Evolutionary conservation across 495 filamentous ascomycete genomes (phyloP), one percentile per base, ranked within the genome.

Genomic region (Xylaria intraflava): DNA sequence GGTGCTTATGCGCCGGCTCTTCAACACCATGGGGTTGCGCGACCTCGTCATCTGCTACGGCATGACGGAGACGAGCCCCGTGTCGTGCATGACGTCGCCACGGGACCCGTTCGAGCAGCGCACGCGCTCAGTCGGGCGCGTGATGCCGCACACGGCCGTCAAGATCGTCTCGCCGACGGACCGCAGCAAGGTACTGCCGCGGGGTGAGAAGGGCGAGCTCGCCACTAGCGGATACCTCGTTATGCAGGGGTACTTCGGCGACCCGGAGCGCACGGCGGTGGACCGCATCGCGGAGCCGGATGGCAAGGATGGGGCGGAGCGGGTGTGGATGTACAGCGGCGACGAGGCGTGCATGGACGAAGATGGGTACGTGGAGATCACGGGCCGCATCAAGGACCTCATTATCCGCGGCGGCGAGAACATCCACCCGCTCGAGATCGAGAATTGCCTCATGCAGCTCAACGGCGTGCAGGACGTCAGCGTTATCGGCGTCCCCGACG

Each of bases 11-110:
- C 80, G 82, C 14, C 84, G 81, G 53, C 65, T 98, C 14, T 87
- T 92, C 60, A 72, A 72, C 31, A 74, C 65, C n/a, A 72, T 96
- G 5, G 94, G 94, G 43, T 72, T 98, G 26, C 83, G 79, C 0
- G 87, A 95, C 26, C 64, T 96, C 49, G 95, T 91, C 0, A 96
- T 96, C 60, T 96, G 93, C 74, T 98, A 98, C 68, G 93, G 90
- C 33, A 98, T 98, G 93, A 98, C 93, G 12, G 93, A 98, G 69
- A 98, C 93, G 0, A 85, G 81, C 43, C 93, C 93, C n/a, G 90
- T 95, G 0, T 87, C 82, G 36, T 82, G 81, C 41, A 96, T 96
- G 92, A 98, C 92, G 0, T 79, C 86, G 0, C 92, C 87, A 0
- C 70, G 83, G 35, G 93, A 96, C 62, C 85, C 90, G 1, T 72